phyloP scores from a whole-genome alignment of 768 basidiomycete genomes.

The Clitopilus hobsonii region DNA sequence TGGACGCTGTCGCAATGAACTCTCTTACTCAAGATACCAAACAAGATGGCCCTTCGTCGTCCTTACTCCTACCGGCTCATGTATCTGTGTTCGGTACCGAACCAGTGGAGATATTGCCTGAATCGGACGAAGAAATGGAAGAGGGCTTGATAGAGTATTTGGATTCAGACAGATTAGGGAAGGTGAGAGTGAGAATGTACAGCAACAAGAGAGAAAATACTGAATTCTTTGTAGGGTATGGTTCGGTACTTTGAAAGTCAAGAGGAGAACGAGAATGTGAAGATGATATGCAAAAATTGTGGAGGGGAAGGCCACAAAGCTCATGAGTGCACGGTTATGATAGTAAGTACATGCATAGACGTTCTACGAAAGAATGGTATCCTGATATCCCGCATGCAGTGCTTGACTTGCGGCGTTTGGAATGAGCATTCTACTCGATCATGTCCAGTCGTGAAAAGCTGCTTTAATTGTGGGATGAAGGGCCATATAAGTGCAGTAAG shows the following conservation, averaged over 20 bases:
- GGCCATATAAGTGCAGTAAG: constrained; percentile 71
- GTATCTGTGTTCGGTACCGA: constrained; percentile 52
- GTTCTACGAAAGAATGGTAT: neutral
- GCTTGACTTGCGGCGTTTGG: constrained; percentile 74
- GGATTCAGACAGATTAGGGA: constrained; percentile 61
- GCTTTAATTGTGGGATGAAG: constrained; percentile 79
- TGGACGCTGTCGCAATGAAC: constrained; percentile 9
- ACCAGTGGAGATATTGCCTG: constrained; percentile 42
- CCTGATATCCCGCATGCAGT: constrained; percentile 36
- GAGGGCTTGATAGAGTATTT: constrained; percentile 75
- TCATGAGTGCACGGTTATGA: constrained; percentile 61
- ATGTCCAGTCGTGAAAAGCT: constrained; percentile 79
- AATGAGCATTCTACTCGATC: constrained; percentile 75
- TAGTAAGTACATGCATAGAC: constrained; percentile 42
- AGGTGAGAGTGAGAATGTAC: too few relatives aligned
- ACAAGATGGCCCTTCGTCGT: neutral
- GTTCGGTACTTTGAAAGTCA: constrained; percentile 63
- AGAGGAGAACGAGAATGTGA: constrained; percentile 33
- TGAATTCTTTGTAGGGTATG: constrained; percentile 33
- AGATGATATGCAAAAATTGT: constrained; percentile 71
- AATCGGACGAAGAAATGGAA: constrained; percentile 36
- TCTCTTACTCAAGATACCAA: constrained; percentile 5
- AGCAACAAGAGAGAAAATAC: too few relatives aligned
- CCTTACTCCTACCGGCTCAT: constrained; percentile 63
- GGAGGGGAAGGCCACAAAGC: constrained; percentile 72